phyloP scores from a whole-genome alignment of 306 rosid genomes.

The Neltuma alba region DNA sequence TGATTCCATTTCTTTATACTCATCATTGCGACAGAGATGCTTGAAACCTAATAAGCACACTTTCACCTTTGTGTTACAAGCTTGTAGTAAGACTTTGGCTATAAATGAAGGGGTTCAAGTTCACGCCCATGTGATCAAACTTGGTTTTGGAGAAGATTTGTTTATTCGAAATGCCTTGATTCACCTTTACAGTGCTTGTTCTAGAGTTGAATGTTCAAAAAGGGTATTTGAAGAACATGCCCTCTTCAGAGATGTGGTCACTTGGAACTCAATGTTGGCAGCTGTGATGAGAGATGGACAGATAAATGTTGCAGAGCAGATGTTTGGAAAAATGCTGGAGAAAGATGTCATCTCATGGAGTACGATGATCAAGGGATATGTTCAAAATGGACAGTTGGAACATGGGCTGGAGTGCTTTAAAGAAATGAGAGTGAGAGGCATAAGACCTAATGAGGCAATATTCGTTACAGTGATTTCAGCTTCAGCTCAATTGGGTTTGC shows the following conservation, averaged over 20 bases:
- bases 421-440: constrained; percentile 49
- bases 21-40: constrained; percentile 42
- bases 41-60: constrained; percentile 67
- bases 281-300: constrained; percentile 56
- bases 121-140: constrained; percentile 56
- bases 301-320: constrained; percentile 51
- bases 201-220: constrained; percentile 38
- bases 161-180: constrained; percentile 71
- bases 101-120: constrained; percentile 55
- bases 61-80: constrained; percentile 69
- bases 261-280: constrained; percentile 73
- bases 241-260: constrained; percentile 57
- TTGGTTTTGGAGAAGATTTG: constrained; percentile 56
- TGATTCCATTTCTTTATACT: constrained; percentile 47
- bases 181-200: constrained; percentile 56
- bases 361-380: constrained; percentile 71
- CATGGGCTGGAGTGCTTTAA: constrained; percentile 67
- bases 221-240: constrained; percentile 61
- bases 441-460: constrained; percentile 67
- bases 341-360: constrained; percentile 86
- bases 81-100: constrained; percentile 53
- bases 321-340: constrained; percentile 70
- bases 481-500: constrained; percentile 68
- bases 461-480: constrained; percentile 64
- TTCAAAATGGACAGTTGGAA: constrained; percentile 60